Evolutionary conservation across 306 rosid species (phyloP).

Genomic region (apple (Malus domestica)): ASM211411v1 NC_041795.1:19782001-19782500

Average conservation of each 20-base stretch:
- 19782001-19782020: conserved; percentile 17
- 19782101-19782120: conserved; percentile 7
- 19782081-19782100: conserved; percentile 2
- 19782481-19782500: conserved; percentile 13
- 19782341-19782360: conserved; percentile 4
- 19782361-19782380: neutral
- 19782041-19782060: conserved; percentile 34
- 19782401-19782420: conserved; percentile 93
- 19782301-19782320: neutral
- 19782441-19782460: conserved; percentile 94
- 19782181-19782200: conserved; percentile 73
- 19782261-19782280: conserved; percentile 95
- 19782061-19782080: conserved; percentile 25
- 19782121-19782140: conserved; percentile 17
- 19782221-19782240: conserved; percentile 73
- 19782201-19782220: conserved; percentile 82
- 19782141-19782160: neutral
- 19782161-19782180: conserved; percentile 16
- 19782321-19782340: neutral
- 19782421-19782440: conserved; percentile 90
- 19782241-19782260: conserved; percentile 76
- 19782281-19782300: conserved; percentile 8
- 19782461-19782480: conserved; percentile 85
- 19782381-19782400: conserved; percentile 62
- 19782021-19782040: conserved; percentile 21